Evolutionary conservation across 495 filamentous ascomycete genomes (phyloP).

Genomic region (Chaetomium fimeti): DNA sequence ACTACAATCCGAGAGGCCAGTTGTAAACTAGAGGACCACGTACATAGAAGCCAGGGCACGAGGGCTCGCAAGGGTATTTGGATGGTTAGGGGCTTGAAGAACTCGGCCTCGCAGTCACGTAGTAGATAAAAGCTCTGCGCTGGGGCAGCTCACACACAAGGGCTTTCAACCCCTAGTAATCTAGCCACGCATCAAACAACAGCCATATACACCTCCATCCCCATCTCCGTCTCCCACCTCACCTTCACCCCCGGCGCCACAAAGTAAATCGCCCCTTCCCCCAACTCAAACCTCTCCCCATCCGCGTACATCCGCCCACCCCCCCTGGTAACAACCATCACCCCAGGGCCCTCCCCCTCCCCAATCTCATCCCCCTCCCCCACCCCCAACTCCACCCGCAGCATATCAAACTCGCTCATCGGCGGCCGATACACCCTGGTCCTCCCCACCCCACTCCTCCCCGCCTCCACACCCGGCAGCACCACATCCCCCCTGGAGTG

Average conservation of each 20-base stretch:
- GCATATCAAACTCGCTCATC: constrained; percentile 69
- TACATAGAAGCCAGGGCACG: too few species aligned
- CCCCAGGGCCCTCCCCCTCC: constrained; percentile 59
- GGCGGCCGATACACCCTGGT: constrained; percentile 63
- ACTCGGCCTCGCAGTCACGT: too few species aligned
- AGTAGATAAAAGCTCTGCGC: too few species aligned
- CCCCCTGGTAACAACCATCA: constrained; percentile 65
- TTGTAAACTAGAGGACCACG: too few species aligned
- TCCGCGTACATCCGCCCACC: constrained; percentile 57
- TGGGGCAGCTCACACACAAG: too few species aligned
- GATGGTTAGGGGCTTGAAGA: too few species aligned
- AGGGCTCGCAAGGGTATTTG: too few species aligned
- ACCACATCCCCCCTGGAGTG: constrained; percentile 56
- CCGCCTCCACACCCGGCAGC: constrained; percentile 48
- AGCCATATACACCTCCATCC: constrained; percentile 57
- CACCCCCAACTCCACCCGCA: constrained; percentile 56
- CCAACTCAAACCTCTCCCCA: constrained; percentile 53
- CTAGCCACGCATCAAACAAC: too few species aligned
- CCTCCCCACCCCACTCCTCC: constrained; percentile 56
- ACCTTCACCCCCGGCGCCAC: constrained; percentile 60
- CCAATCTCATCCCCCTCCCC: constrained; percentile 60
- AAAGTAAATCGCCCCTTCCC: constrained; percentile 68
- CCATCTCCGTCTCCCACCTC: constrained; percentile 48
- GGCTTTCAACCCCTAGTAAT: too few species aligned
- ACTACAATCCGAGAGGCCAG: too few species aligned